A percentile compares a stretch with the other conserved stretches of the same genome.
Evolutionary conservation across 805 yeast species (phyloP).

Genomic region (Torulaspora microellipsoides): DNA sequence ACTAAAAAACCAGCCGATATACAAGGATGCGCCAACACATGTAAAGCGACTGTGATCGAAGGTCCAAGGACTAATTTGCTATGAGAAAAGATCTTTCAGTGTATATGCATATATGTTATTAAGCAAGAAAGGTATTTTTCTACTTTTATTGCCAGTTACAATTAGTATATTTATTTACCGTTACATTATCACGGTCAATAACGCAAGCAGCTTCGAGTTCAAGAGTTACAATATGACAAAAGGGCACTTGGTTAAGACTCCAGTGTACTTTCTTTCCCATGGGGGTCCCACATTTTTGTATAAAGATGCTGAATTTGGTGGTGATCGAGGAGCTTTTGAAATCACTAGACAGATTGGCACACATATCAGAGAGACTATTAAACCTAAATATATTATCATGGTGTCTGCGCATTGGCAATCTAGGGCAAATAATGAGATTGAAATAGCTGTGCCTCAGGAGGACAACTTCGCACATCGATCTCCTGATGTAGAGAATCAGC

Average conservation of each 20-base stretch:
- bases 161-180: not conserved
- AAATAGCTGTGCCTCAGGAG: slow-evolving; percentile 43
- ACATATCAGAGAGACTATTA: slow-evolving; percentile 43
- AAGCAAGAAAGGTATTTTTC: not conserved
- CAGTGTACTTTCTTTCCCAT: slow-evolving; percentile 70
- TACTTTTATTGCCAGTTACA: not conserved
- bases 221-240: not conserved
- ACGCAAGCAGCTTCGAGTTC: no score
- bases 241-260: slow-evolving; percentile 32
- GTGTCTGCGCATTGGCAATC: slow-evolving; percentile 82
- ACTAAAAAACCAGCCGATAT: no score
- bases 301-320: slow-evolving; percentile 43
- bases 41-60: no score
- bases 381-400: slow-evolving; percentile 62
- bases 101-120: not conserved
- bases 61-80: no score
- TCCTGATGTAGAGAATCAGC: slow-evolving; percentile 41
- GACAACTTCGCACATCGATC: not conserved
- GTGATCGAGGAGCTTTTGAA: slow-evolving; percentile 57
- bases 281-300: slow-evolving; percentile 82
- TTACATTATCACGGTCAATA: no score
- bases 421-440: slow-evolving; percentile 37
- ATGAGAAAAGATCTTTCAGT: no score
- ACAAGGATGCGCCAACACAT: no score
- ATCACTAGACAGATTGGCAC: slow-evolving; percentile 48